Evolutionary conservation across 1,284 basidiomycete species (phyloP), one percentile per base, ranked within the genome.

Genomic region (Ganoderma sinense): DNA sequence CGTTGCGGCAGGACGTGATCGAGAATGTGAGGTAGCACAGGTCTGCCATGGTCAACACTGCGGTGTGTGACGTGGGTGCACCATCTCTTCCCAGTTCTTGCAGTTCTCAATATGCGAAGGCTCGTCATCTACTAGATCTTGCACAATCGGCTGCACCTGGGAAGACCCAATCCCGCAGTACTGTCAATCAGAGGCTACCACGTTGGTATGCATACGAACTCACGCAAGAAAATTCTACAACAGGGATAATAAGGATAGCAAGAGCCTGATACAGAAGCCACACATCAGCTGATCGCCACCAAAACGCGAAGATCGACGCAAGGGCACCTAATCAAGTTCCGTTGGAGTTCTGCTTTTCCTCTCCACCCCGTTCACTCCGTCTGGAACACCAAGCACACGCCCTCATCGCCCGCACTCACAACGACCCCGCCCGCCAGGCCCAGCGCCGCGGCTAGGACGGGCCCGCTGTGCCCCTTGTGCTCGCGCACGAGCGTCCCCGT

Each of bases 361-460:
- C 59, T 39, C 59, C 39, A 16, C 23, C 26, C 10, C 13, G 29
- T 39, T 65, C 69, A 71, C 61, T 92, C 91, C 1, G 91, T 92
- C 2, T 87, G 88, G 76, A 89, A 97, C 51, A 97, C 93, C 59
- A 95, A 84, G 79, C 93, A 95, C 2, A 89, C 85, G 4, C 94
- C 93, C 75, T 97, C 96, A 79, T 97, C 96, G 4, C 95, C 94
- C 0, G 91, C 96, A 78, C 92, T 95, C 65, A 96, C 86, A 0
- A 96, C 84, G 0, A 93, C 89, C 3, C 87, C 86, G 1, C 91
- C 92, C 23, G 84, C 81, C 61, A 90, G 76, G 11, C 89, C 94
- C 3, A 98, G 86, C 1, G 93, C 89, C 0, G 95, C 91, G 55
- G 86, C 89, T 45, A 98, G 88, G 2, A 99, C 87, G 2, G 94